Conservation (phyloP, 331 rosid species). For the Quercus phellos region DNA sequence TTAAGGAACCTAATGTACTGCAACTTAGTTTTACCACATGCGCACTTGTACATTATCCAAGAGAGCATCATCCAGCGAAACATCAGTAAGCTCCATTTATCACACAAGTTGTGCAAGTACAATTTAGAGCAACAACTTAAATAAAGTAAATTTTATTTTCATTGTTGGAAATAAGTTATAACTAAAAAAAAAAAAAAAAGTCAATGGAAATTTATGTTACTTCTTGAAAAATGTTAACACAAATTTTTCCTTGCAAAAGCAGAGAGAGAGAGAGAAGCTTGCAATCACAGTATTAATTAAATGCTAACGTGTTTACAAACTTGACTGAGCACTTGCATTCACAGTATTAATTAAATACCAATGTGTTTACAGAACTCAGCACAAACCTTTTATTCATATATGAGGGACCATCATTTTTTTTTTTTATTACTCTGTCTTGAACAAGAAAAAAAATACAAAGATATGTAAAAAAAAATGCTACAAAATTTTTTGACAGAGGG, state of each 20-base stretch:
- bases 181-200: background rate
- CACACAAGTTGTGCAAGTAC: no score
- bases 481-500: constrained; percentile 10
- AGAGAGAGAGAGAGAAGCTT: background rate
- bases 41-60: no score
- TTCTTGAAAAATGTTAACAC: background rate
- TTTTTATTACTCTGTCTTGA: background rate
- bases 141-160: no score
- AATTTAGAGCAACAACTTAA: no score
- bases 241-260: background rate
- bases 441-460: background rate
- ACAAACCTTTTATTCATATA: background rate
- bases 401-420: background rate
- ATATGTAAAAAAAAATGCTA: constrained; percentile 2
- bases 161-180: background rate
- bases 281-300: background rate
- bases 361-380: background rate
- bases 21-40: no score
- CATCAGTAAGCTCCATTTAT: no score
- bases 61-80: no score
- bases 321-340: background rate
- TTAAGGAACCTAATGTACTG: no score
- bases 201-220: background rate
- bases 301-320: background rate
- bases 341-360: background rate